Evolutionary conservation across 2,329 filamentous ascomycete species (phyloP).

Genomic region (Pseudogymnoascus sp.): DNA sequence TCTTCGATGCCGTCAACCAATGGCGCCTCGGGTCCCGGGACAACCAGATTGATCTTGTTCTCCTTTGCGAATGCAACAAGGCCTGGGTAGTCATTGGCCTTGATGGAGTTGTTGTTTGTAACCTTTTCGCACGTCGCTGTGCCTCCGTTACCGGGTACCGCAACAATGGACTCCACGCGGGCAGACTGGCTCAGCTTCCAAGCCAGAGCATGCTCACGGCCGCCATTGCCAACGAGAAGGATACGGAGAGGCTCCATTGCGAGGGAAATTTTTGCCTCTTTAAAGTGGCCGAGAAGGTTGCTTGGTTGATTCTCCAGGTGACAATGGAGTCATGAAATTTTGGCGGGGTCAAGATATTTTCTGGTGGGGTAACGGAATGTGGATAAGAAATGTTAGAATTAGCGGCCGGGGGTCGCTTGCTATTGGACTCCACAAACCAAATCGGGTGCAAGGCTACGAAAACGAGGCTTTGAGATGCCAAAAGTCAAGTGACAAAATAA

Average conservation of each 20-base stretch:
- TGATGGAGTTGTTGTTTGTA: slow-evolving; percentile 60
- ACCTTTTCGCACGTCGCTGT: slow-evolving; percentile 62
- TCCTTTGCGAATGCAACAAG: slow-evolving; percentile 68
- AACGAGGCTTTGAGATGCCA: background rate
- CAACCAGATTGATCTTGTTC: slow-evolving; percentile 68
- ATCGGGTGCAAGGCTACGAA: background rate
- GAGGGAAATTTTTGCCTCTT: background rate
- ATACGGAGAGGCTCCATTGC: slow-evolving; percentile 47
- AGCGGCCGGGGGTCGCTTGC: slow-evolving; percentile 7
- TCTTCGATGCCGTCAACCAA: slow-evolving; percentile 80
- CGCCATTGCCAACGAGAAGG: slow-evolving; percentile 84
- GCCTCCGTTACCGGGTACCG: slow-evolving; percentile 73
- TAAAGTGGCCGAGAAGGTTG: slow-evolving; percentile 3
- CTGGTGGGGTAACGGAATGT: slow-evolving; percentile 5
- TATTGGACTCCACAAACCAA: slow-evolving; percentile 5
- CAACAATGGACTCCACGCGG: slow-evolving; percentile 65
- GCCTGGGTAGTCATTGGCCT: slow-evolving; percentile 65
- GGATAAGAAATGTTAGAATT: slow-evolving; percentile 8
- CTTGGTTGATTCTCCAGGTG: slow-evolving; percentile 5
- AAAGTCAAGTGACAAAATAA: background rate
- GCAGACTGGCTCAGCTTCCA: slow-evolving; percentile 85
- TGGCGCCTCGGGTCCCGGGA: slow-evolving; percentile 83
- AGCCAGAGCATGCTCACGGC: slow-evolving; percentile 83
- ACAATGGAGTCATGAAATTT: slow-evolving; percentile 6
- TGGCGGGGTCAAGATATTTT: slow-evolving; percentile 8